Percentiles rank a stretch among this genome's conserved stretches.
Evolutionary conservation across 345 rosid species (phyloP).

Genomic region (Turritis glabra): DNA sequence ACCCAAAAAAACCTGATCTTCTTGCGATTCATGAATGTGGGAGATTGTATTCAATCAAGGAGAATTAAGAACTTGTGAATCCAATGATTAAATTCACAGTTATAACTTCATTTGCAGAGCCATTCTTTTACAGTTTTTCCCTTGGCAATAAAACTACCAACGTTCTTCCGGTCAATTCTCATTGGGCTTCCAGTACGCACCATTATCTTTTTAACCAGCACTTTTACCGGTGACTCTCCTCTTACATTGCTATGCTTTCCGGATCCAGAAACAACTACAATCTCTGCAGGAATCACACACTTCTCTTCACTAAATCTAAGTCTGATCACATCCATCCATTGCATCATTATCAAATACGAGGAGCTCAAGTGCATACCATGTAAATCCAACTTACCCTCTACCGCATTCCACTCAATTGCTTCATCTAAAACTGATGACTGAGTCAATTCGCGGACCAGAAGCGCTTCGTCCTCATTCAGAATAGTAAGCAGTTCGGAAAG

Average conservation of each 20-base stretch:
- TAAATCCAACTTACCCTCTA: slow-evolving; percentile 72
- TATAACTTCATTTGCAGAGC: slow-evolving; percentile 40
- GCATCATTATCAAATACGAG: slow-evolving; percentile 67
- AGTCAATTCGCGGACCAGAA: slow-evolving; percentile 54
- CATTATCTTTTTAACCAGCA: slow-evolving; percentile 58
- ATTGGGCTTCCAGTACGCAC: slow-evolving; percentile 53
- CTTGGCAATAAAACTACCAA: slow-evolving; percentile 71
- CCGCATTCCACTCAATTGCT: slow-evolving; percentile 52
- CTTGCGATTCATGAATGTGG: background rate
- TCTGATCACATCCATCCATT: slow-evolving; percentile 71
- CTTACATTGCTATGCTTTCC: slow-evolving; percentile 71
- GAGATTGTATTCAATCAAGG: background rate
- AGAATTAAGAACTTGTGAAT: background rate
- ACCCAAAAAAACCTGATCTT: too few species aligned
- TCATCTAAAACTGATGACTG: slow-evolving; percentile 53
- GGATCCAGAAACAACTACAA: slow-evolving; percentile 65
- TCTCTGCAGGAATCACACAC: slow-evolving; percentile 53
- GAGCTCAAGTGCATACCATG: slow-evolving; percentile 82
- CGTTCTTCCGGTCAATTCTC: slow-evolving; percentile 71
- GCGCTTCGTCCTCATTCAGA: slow-evolving; percentile 52
- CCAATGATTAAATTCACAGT: background rate
- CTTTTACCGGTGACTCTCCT: slow-evolving; percentile 80
- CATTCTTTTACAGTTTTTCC: slow-evolving; percentile 62
- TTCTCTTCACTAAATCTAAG: slow-evolving; percentile 42
- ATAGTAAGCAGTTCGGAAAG: slow-evolving; percentile 45